Percentiles rank a stretch among this genome's conserved stretches.
phyloP scores from a whole-genome alignment of 768 basidiomycete species.

The Strobilomyces dryophilus region DNA sequence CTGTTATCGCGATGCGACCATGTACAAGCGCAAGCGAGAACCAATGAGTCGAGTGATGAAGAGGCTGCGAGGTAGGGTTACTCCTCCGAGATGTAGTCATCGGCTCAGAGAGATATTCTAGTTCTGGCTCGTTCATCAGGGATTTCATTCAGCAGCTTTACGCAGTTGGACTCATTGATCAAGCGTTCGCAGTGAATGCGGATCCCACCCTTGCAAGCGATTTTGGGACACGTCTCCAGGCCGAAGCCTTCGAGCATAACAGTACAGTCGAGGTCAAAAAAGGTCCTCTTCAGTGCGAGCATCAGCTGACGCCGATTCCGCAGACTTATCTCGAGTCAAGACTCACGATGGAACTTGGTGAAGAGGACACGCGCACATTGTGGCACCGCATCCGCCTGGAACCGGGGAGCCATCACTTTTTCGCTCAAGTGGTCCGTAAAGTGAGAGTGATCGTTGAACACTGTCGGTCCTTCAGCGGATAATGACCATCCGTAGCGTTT shows the following conservation, averaged over 20 bases:
- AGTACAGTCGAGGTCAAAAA: conserved; percentile 51
- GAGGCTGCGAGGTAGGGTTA: conserved; percentile 17
- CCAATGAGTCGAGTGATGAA: conserved; percentile 19
- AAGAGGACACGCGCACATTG: conserved; percentile 34
- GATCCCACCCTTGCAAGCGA: conserved; percentile 52
- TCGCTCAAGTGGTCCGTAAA: conserved; percentile 54
- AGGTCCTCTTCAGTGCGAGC: not conserved
- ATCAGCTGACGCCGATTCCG: conserved; percentile 5
- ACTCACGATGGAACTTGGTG: conserved; percentile 45
- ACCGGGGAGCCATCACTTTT: conserved; percentile 49
- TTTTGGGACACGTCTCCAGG: conserved; percentile 42
- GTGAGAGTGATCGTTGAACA: conserved; percentile 34
- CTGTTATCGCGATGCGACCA: conserved; percentile 53
- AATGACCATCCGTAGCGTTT: conserved; percentile 48
- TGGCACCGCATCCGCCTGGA: conserved; percentile 50
- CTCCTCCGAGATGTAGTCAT: not conserved
- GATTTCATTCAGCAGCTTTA: conserved; percentile 49
- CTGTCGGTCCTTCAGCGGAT: not conserved
- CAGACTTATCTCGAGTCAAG: conserved; percentile 51
- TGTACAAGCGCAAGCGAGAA: conserved; percentile 34
- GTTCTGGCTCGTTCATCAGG: conserved; percentile 23
- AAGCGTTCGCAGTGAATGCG: conserved; percentile 44
- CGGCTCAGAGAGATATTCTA: conserved; percentile 15
- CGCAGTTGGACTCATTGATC: conserved; percentile 51
- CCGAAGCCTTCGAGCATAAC: conserved; percentile 61